Conservation (phyloP, 2,329 filamentous ascomycete genomes). For the Xylaria sp. region DNA sequence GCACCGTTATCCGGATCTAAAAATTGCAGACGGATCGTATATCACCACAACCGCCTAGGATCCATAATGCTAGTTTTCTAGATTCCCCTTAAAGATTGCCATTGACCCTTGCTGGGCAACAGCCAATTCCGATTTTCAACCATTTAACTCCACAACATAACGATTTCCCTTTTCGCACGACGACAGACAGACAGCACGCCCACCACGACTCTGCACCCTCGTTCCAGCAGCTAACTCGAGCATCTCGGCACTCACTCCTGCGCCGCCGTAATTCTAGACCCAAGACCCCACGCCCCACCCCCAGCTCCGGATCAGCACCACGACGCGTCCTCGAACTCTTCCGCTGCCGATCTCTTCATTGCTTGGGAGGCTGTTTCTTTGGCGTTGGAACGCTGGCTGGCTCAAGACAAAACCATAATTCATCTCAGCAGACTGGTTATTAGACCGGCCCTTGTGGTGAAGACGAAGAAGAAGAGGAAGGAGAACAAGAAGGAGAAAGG, state of each 20-base stretch:
- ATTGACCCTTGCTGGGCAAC: slow-evolving; percentile 33
- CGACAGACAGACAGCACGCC: slow-evolving; percentile 11
- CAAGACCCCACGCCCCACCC: slow-evolving; percentile 20
- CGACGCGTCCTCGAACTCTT: slow-evolving; percentile 24
- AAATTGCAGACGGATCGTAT: slow-evolving; percentile 37
- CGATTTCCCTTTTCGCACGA: slow-evolving; percentile 21
- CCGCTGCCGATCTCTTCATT: slow-evolving; percentile 12
- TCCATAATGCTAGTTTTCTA: slow-evolving; percentile 36
- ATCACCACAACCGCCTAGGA: slow-evolving; percentile 30
- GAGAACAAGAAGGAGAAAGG: too few relatives aligned
- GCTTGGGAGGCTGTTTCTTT: slow-evolving; percentile 10
- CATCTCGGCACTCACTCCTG: slow-evolving; percentile 16
- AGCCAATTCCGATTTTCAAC: slow-evolving; percentile 30
- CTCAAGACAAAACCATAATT: slow-evolving; percentile 5
- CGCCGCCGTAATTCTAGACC: slow-evolving; percentile 26
- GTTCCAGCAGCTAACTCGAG: slow-evolving; percentile 1
- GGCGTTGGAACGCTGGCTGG: slow-evolving; percentile 2
- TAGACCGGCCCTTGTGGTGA: slow-evolving; percentile 34
- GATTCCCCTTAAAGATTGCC: slow-evolving; percentile 40
- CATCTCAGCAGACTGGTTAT: slow-evolving; percentile 33
- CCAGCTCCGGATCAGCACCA: slow-evolving; percentile 16
- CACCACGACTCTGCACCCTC: not conserved
- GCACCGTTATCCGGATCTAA: slow-evolving; percentile 36
- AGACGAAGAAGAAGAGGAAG: too few relatives aligned
- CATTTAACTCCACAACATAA: slow-evolving; percentile 31